Evolutionary conservation across 2,329 filamentous ascomycete genomes (phyloP), one percentile per base, ranked within the genome.

Genomic region (Pseudocercospora musae): DNA sequence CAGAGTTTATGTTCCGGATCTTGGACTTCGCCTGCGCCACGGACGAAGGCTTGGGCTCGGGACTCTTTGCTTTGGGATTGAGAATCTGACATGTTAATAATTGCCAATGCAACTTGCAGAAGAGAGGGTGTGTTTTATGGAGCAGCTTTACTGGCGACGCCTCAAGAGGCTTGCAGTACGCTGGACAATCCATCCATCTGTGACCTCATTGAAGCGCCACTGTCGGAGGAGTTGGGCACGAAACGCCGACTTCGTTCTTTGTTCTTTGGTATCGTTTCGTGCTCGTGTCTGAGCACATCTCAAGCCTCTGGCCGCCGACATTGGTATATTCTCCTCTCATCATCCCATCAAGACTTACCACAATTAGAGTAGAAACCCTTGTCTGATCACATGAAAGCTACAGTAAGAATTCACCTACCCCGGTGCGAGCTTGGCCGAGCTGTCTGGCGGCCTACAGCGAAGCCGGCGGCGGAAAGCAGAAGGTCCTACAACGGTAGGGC

Each of bases 1-100:
- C 69, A 71, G 3, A 71, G 63, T 33, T 70, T 68, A 49, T 64
- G 46, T 2, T 71, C 68, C 4, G 69, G 69, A 50, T 71, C 69
- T 42, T 67, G 64, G 25, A 71, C 69, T 18, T 62, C 54, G 40
- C 70, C 65, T 33, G 70, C 70, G 15, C 62, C 63, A n/a, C 68
- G 66, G 53, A 71, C 62, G 64, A 71, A 71, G 46, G 61, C 60
- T 15, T 64, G 57, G 25, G 69, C 65, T n/a, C 48, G 42, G 15
- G 68, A 67, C 49, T 67, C 65, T 48, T 59, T 62, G 58, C 27
- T 55, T 27, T 27, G 48, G 29, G 46, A 53, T 49, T 61, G 54
- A 10, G 33, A 13, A 48, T 59, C 50, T 40, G 60, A 37, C 60
- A 62, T 62, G 21, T 23, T 48, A 8, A n/a, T n/a, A n/a, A n/a